Conservation (phyloP, 108 stramenopile species). For the Pseudonitzschia delicatissima region DNA sequence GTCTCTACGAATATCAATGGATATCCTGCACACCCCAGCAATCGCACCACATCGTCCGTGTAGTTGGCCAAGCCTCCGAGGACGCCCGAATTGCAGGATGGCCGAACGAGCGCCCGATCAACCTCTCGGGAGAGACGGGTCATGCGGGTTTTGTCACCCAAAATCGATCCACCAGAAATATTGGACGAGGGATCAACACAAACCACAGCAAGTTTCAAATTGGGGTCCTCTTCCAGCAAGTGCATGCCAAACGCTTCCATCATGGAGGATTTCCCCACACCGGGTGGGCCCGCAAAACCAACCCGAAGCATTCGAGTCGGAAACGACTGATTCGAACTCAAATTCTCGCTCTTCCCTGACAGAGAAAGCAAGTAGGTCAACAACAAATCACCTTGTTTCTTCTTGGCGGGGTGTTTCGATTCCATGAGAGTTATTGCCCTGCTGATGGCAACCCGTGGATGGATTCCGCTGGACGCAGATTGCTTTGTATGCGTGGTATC, state of each 20-base stretch:
- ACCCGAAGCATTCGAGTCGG: conserved; percentile 53
- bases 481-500: not conserved
- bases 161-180: conserved; percentile 92
- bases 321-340: not conserved
- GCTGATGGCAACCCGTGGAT: conserved; percentile 57
- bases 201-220: conserved; percentile 73
- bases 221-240: conserved; percentile 38
- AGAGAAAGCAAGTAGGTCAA: conserved; percentile 42
- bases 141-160: conserved; percentile 99
- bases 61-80: conserved; percentile 91
- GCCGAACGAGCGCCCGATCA: conserved; percentile 86
- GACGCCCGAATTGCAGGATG: conserved; percentile 82
- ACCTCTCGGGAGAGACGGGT: conserved; percentile 69
- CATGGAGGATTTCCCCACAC: conserved; percentile 48
- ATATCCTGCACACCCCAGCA: conserved; percentile 88
- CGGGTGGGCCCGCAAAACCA: conserved; percentile 79
- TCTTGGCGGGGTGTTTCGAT: conserved; percentile 43
- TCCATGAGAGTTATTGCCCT: conserved; percentile 81
- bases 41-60: conserved; percentile 91
- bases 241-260: conserved; percentile 75
- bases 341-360: not conserved
- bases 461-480: not conserved
- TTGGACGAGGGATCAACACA: conserved; percentile 90
- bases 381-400: conserved; percentile 59
- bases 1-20: conserved; percentile 94